Evolutionary conservation across 164 flowering plant species (phyloP).

Genomic region (Vitis amurensis): DNA sequence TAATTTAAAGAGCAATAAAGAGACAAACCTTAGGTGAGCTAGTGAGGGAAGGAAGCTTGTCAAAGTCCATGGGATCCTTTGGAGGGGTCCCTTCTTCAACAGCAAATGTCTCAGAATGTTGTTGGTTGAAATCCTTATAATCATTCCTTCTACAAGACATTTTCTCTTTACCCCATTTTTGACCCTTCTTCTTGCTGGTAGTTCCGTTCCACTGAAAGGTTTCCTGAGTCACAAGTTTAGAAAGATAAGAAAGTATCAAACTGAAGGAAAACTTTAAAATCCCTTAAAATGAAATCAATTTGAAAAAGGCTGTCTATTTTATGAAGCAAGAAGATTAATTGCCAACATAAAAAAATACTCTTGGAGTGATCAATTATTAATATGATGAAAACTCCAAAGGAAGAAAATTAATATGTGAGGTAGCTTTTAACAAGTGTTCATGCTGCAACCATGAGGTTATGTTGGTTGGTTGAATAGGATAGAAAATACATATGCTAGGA

Average conservation of each 20-base stretch:
- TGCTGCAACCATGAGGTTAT: too few species aligned
- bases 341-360: too few species aligned
- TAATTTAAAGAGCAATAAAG: background rate
- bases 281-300: too few species aligned
- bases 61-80: constrained; percentile 46
- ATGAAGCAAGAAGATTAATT: too few species aligned
- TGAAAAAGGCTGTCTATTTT: too few species aligned
- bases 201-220: constrained; percentile 71
- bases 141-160: constrained; percentile 27
- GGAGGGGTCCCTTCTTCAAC: constrained; percentile 25
- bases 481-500: too few species aligned
- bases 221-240: constrained; percentile 42
- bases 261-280: background rate
- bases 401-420: too few species aligned
- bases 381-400: too few species aligned
- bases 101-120: constrained; percentile 16
- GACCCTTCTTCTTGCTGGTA: constrained; percentile 85
- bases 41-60: constrained; percentile 54
- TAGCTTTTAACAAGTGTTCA: too few species aligned
- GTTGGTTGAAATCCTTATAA: constrained; percentile 22
- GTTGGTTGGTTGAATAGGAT: too few species aligned
- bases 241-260: background rate
- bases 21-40: constrained; percentile 63
- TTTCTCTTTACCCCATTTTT: constrained; percentile 92
- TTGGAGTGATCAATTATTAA: too few species aligned